Evolutionary conservation across 148 eudicot species (phyloP).

Genomic region (Rhododendron kiyosumense): DNA sequence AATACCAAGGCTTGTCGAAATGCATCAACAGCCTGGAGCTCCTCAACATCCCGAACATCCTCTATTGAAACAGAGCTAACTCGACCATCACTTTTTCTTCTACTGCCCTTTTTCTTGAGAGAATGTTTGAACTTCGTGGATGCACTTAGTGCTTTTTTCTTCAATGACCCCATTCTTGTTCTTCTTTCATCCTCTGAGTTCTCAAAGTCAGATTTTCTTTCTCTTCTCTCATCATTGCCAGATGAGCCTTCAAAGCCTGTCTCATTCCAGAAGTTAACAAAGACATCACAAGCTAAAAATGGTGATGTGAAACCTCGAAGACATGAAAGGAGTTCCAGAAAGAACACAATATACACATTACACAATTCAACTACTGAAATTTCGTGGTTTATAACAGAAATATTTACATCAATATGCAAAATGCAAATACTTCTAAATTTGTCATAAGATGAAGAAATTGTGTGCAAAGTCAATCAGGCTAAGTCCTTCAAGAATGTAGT

Average conservation of each 20-base stretch:
- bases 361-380: neutral
- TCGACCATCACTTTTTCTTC: slow-evolving; percentile 88
- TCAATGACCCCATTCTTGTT: slow-evolving; percentile 75
- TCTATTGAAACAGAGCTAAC: slow-evolving; percentile 91
- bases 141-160: slow-evolving; percentile 91
- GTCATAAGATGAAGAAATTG: neutral
- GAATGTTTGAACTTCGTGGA: slow-evolving; percentile 84
- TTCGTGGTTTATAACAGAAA: neutral
- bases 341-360: neutral
- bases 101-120: slow-evolving; percentile 75
- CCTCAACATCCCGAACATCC: slow-evolving; percentile 89
- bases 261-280: slow-evolving; percentile 6
- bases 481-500: neutral
- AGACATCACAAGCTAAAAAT: slow-evolving; percentile 5
- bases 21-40: slow-evolving; percentile 60
- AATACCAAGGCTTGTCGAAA: slow-evolving; percentile 58
- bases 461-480: neutral
- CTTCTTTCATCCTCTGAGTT: slow-evolving; percentile 92
- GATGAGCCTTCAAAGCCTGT: slow-evolving; percentile 88
- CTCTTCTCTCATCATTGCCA: slow-evolving; percentile 74
- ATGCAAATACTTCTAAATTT: neutral
- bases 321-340: neutral
- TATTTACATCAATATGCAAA: neutral
- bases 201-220: slow-evolving; percentile 91
- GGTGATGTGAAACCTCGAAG: neutral